Conservation (phyloP, 2,329 filamentous ascomycete genomes). For the Pseudogymnoascus sp. region DNA sequence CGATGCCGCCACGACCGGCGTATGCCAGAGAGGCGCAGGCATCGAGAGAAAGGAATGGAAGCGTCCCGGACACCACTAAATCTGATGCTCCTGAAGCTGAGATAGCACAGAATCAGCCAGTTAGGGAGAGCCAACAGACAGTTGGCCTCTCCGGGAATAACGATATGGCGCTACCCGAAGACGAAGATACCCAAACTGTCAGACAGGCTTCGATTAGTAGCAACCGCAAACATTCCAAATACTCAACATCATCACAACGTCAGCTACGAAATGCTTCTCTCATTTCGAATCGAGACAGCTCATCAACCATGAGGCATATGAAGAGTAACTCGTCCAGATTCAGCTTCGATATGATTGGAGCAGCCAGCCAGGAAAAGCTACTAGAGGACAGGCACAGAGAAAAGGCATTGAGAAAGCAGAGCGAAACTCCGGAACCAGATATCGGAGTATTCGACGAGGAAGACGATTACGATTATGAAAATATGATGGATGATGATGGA, state of each 20-base stretch:
- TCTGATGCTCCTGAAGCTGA: constrained; percentile 9
- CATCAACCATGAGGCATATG: constrained; percentile 50
- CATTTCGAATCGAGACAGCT: constrained; percentile 36
- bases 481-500: constrained; percentile 56
- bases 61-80: background rate
- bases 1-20: constrained; percentile 21
- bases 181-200: constrained; percentile 13
- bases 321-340: constrained; percentile 73
- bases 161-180: background rate
- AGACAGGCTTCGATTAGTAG: constrained; percentile 11
- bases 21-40: constrained; percentile 22
- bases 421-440: constrained; percentile 28
- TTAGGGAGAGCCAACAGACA: constrained; percentile 14
- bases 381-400: constrained; percentile 66
- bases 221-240: constrained; percentile 22
- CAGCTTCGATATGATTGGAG: constrained; percentile 72
- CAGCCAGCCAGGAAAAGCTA: constrained; percentile 57
- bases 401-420: constrained; percentile 53
- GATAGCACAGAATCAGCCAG: constrained; percentile 15
- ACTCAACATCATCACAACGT: constrained; percentile 27
- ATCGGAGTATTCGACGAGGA: constrained; percentile 34
- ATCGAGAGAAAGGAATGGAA: constrained; percentile 17
- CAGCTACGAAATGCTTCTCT: constrained; percentile 36
- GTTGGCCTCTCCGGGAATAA: background rate
- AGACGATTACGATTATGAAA: constrained; percentile 56